Conservation (phyloP, 768 basidiomycete species). For the Termitomyces sp. region DNA sequence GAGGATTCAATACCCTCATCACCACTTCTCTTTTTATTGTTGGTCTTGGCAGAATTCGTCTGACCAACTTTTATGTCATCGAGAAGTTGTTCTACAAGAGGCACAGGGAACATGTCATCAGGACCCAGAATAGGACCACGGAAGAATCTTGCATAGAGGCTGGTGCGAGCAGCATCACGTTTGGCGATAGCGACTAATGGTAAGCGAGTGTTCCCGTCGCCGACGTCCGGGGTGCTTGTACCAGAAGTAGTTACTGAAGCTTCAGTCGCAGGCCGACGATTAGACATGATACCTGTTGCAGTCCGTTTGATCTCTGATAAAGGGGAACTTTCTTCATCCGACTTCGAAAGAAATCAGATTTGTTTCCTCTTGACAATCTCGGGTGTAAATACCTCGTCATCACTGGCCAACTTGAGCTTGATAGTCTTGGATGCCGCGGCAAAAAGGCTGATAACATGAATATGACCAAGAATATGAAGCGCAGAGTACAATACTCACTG, state of each 20-base stretch:
- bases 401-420: constrained; percentile 56
- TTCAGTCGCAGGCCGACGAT: constrained; percentile 51
- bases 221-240: constrained; percentile 30
- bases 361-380: neutral
- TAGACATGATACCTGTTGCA: constrained; percentile 70
- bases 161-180: constrained; percentile 68
- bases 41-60: neutral
- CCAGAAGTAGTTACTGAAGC: constrained; percentile 46
- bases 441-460: constrained; percentile 56
- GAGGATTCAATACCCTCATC: neutral
- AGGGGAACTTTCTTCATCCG: constrained; percentile 6
- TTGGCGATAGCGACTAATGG: constrained; percentile 63
- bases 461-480: neutral
- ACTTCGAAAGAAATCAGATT: neutral
- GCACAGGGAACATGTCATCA: constrained; percentile 17
- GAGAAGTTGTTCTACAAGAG: neutral
- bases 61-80: neutral
- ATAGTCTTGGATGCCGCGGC: constrained; percentile 80
- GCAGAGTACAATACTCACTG: constrained; percentile 54
- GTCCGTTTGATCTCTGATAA: constrained; percentile 37
- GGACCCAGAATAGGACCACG: constrained; percentile 67
- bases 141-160: constrained; percentile 78
- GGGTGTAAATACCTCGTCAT: constrained; percentile 31
- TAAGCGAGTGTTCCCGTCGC: constrained; percentile 27
- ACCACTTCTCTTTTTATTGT: neutral